Conservation (phyloP, 129 eudicot genomes). For the Lactuca saligna region DNA sequence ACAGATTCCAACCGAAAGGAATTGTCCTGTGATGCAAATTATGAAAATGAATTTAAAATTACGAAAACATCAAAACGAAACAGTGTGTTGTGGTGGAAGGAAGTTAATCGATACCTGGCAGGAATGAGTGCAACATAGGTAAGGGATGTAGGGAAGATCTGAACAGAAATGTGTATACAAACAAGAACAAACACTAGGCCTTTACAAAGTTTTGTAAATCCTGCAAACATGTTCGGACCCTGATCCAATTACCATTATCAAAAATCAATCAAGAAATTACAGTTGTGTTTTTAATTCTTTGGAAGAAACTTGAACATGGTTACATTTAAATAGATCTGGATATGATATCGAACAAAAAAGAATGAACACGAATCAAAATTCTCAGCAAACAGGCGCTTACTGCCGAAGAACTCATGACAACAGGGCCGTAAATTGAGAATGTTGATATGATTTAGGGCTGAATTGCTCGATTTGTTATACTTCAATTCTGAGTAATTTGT, state of each 20-base stretch:
- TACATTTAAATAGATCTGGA: neutral
- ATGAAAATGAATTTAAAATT: constrained; percentile 9
- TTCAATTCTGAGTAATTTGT: neutral
- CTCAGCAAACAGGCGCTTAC: constrained; percentile 6
- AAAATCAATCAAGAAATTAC: constrained; percentile 2
- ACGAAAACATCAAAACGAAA: neutral
- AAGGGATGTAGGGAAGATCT: constrained; percentile 58
- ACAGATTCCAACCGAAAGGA: constrained; percentile 87
- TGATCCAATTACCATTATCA: constrained; percentile 18
- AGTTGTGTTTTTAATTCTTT: neutral
- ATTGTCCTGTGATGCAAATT: constrained; percentile 55
- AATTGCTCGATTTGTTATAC: neutral
- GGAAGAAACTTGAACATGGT: neutral
- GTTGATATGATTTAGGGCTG: constrained; percentile 5
- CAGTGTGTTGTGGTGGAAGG: neutral
- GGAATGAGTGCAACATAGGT: constrained; percentile 82
- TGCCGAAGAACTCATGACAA: constrained; percentile 26
- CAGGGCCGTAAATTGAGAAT: constrained; percentile 8
- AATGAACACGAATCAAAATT: neutral
- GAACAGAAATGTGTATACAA: constrained; percentile 66
- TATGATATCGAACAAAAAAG: neutral
- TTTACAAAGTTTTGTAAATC: constrained; percentile 74
- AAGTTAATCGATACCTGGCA: constrained; percentile 48
- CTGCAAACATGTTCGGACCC: constrained; percentile 47
- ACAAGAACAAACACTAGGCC: constrained; percentile 71